phyloP scores from a whole-genome alignment of 2,329 filamentous ascomycete species.

The Pseudogymnoascus sp. region DNA sequence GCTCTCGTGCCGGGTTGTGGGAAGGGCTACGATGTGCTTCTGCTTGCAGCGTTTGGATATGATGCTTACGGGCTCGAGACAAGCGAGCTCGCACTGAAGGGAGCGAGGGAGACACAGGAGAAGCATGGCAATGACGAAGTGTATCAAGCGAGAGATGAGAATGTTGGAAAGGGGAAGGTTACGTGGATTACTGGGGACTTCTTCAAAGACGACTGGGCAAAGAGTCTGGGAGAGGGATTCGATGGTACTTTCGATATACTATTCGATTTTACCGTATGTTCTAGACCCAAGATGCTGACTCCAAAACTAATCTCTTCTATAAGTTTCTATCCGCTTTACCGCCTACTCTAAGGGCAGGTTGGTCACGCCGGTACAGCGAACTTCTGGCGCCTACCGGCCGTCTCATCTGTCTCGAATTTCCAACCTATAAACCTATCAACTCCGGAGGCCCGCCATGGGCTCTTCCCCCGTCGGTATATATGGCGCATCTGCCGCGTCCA shows the following conservation, averaged over 20 bases:
- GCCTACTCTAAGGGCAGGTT: constrained; percentile 42
- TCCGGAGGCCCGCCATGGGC: constrained; percentile 67
- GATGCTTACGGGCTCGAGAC: constrained; percentile 70
- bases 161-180: constrained; percentile 41
- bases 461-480: constrained; percentile 60
- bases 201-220: constrained; percentile 52
- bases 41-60: constrained; percentile 68
- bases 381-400: constrained; percentile 44
- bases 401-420: constrained; percentile 67
- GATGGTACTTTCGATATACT: constrained; percentile 53
- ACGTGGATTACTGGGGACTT: constrained; percentile 58
- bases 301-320: background rate
- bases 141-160: constrained; percentile 22
- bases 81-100: constrained; percentile 39
- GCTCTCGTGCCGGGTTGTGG: constrained; percentile 79
- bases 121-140: background rate
- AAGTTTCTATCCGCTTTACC: constrained; percentile 58
- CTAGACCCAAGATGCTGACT: constrained; percentile 4
- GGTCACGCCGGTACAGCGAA: constrained; percentile 45
- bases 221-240: constrained; percentile 23
- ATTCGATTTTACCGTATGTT: constrained; percentile 54
- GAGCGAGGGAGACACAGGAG: constrained; percentile 19
- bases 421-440: constrained; percentile 59
- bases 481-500: constrained; percentile 61
- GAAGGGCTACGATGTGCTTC: constrained; percentile 69